phyloP scores from a whole-genome alignment of 2,329 filamentous ascomycete genomes.

The Fusarium miscanthi region DNA sequence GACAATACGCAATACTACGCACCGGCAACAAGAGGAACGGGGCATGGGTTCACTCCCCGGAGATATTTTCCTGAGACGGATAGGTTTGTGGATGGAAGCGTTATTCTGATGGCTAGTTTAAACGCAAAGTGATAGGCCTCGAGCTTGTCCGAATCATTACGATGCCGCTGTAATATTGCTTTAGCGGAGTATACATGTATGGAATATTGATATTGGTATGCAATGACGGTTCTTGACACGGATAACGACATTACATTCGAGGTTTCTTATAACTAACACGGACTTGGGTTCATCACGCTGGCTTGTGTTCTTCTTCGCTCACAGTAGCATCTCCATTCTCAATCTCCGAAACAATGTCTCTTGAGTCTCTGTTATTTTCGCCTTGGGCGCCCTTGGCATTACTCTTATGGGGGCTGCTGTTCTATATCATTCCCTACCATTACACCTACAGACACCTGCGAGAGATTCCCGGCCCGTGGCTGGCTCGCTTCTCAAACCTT shows the following conservation, averaged over 20 bases:
- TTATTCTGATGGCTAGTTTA: accelerated
- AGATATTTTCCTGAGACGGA: not conserved
- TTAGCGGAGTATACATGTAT: not conserved
- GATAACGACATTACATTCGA: not conserved
- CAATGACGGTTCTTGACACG: not conserved
- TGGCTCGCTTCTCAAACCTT: not conserved
- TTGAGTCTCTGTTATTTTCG: not conserved
- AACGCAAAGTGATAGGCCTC: not conserved
- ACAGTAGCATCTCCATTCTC: not conserved
- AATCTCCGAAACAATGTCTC: not conserved
- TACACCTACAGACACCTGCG: not conserved
- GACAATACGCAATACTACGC: too few species aligned
- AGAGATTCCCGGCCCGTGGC: not conserved
- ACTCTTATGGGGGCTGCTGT: not conserved
- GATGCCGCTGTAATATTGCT: not conserved
- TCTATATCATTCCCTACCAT: not conserved
- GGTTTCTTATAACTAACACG: not conserved
- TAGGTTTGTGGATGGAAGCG: accelerated
- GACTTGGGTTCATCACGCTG: accelerated
- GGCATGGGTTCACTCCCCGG: not conserved
- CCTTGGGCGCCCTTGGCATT: not conserved
- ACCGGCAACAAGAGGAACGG: accelerated
- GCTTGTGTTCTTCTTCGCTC: not conserved
- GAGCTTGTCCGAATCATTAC: not conserved
- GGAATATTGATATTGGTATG: not conserved